Evolutionary conservation across 805 yeast genomes (phyloP).

Genomic region (Metschnikowia koreensis): DNA sequence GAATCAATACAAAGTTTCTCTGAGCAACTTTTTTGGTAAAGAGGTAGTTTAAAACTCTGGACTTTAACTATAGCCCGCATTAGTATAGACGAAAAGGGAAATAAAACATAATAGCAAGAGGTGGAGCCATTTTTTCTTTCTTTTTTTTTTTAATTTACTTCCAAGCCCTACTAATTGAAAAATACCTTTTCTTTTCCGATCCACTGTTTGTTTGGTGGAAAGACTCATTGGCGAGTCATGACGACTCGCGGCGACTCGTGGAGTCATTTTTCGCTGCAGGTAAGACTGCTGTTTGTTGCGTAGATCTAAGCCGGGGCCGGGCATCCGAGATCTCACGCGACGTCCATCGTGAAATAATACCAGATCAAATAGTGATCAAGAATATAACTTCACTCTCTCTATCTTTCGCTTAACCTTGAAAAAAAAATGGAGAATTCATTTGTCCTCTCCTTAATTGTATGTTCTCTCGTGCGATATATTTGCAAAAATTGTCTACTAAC

Average conservation of each 20-base stretch:
- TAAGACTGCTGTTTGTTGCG: neutral
- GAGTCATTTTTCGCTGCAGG: neutral
- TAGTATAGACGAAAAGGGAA: no score
- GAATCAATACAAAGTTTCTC: no score
- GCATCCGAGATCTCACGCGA: neutral
- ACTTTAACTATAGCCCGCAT: neutral
- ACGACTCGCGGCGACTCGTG: neutral
- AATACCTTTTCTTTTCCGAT: no score
- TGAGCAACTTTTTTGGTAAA: no score
- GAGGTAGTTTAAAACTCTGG: no score
- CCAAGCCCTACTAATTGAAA: neutral
- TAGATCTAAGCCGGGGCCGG: slow-evolving; percentile 2
- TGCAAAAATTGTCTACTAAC: slow-evolving; percentile 12
- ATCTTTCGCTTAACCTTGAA: neutral
- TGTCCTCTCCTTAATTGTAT: slow-evolving; percentile 33
- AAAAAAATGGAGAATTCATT: slow-evolving; percentile 30
- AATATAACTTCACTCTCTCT: neutral
- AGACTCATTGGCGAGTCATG: neutral
- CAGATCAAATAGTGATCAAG: no score
- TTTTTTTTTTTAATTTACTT: no score
- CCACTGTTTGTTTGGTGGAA: no score
- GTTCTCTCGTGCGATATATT: slow-evolving; percentile 13
- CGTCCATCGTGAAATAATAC: neutral
- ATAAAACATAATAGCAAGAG: no score
- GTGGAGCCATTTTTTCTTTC: no score